Evolutionary conservation across 495 filamentous ascomycete genomes (phyloP).

Genomic region (Hypomontagnella monticulosa): DNA sequence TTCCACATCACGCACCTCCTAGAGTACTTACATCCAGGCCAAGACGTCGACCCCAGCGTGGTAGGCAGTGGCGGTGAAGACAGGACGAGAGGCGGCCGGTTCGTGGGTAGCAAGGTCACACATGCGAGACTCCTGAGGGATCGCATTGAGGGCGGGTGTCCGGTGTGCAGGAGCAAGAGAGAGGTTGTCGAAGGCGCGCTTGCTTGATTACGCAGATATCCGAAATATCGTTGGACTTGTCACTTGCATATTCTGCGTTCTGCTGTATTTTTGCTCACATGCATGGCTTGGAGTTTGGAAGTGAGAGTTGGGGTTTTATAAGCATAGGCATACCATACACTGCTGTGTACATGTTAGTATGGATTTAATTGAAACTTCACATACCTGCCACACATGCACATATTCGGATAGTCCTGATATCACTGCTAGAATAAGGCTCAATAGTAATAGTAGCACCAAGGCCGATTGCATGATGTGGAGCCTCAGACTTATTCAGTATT

Average conservation of each 20-base stretch:
- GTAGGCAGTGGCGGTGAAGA: slow-evolving; percentile 54
- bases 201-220: background rate
- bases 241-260: background rate
- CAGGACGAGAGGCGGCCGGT: slow-evolving; percentile 41
- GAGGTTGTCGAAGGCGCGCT: slow-evolving; percentile 35
- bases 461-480: no score
- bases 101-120: slow-evolving; percentile 87
- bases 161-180: slow-evolving; percentile 62
- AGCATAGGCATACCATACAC: background rate
- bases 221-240: background rate
- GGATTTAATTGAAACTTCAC: background rate
- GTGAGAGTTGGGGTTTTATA: background rate
- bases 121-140: slow-evolving; percentile 83
- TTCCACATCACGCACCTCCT: slow-evolving; percentile 89
- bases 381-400: no score
- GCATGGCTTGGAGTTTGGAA: slow-evolving; percentile 29
- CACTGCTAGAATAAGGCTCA: no score
- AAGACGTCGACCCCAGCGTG: slow-evolving; percentile 43
- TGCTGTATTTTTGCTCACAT: slow-evolving; percentile 1
- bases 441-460: no score
- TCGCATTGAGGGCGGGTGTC: slow-evolving; percentile 74
- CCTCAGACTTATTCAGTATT: no score
- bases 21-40: slow-evolving; percentile 55
- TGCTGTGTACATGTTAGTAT: background rate
- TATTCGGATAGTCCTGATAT: no score